These are phyloP conservation scores for Oehlia diaphana DNA, from an alignment of 192 early-diverging fungal species.

Conservation along the genomic window DNA sequence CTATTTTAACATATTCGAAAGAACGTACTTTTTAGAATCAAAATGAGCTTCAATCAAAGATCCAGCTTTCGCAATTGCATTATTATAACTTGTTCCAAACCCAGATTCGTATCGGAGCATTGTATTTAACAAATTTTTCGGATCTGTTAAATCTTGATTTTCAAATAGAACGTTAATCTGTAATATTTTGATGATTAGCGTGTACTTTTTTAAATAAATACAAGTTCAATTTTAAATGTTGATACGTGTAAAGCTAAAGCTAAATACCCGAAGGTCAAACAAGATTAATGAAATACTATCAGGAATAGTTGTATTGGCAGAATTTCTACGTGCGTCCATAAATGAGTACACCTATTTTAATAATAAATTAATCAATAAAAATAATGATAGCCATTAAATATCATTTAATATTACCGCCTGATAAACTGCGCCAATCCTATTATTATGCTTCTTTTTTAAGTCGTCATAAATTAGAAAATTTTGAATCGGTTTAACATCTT, in stretches of 20 bases:
- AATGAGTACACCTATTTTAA: conserved; percentile 11
- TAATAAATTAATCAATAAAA: background rate
- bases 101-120: conserved; percentile 2
- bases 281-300: conserved; percentile 21
- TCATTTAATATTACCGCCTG: background rate
- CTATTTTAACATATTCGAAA: background rate
- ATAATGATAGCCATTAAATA: background rate
- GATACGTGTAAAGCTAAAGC: too few relatives aligned
- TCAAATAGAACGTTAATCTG: background rate
- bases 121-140: background rate
- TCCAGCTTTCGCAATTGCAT: conserved; percentile 4
- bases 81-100: background rate
- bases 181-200: too few relatives aligned
- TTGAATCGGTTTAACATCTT: background rate
- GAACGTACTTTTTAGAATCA: conserved; percentile 22
- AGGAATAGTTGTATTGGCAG: background rate
- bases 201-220: too few relatives aligned
- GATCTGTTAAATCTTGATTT: conserved; percentile 5
- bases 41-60: conserved; percentile 2
- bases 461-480: too few relatives aligned
- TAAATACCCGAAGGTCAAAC: background rate
- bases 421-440: conserved; percentile 31
- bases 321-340: conserved; percentile 27
- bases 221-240: too few relatives aligned
- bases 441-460: background rate